These are phyloP conservation scores for Tephrocybe sp. DNA, from an alignment of 768 basidiomycete genomes.

Conservation along the genomic window DNA sequence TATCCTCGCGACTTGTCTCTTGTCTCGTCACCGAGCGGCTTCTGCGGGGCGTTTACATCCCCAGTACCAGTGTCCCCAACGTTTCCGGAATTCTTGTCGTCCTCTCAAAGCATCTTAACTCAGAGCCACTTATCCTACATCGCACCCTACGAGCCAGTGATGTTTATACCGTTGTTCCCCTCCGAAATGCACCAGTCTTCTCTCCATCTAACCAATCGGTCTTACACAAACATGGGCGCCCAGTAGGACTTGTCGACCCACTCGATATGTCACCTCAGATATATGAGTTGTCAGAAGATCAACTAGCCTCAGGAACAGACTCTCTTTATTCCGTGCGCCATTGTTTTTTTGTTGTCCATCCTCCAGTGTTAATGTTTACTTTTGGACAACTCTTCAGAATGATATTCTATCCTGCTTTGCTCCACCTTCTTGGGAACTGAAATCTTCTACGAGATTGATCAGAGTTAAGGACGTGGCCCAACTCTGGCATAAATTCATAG, in stretches of 20 bases:
- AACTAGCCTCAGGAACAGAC: background rate
- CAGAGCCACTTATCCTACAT: conserved; percentile 30
- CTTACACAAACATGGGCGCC: conserved; percentile 33
- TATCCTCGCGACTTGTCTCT: conserved; percentile 46
- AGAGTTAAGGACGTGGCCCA: conserved; percentile 32
- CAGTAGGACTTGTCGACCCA: conserved; percentile 52
- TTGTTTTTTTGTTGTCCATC: background rate
- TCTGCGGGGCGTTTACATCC: conserved; percentile 41
- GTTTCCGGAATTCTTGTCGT: conserved; percentile 38
- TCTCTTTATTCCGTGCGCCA: conserved; percentile 13
- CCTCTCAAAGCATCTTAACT: conserved; percentile 35
- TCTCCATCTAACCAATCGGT: conserved; percentile 13
- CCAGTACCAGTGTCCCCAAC: conserved; percentile 21
- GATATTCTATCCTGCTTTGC: conserved; percentile 31
- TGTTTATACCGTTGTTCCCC: conserved; percentile 47
- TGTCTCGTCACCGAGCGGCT: conserved; percentile 50
- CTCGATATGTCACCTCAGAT: conserved; percentile 54
- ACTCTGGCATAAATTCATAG: conserved; percentile 45
- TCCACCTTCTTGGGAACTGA: conserved; percentile 41
- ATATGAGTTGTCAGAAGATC: conserved; percentile 31
- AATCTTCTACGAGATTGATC: conserved; percentile 21
- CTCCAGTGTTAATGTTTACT: background rate
- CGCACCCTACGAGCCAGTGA: conserved; percentile 37
- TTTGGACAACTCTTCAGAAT: conserved; percentile 25
- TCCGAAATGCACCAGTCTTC: conserved; percentile 46